phyloP scores from a whole-genome alignment of 1,284 basidiomycete genomes.

The Puccinia sorghi region DNA sequence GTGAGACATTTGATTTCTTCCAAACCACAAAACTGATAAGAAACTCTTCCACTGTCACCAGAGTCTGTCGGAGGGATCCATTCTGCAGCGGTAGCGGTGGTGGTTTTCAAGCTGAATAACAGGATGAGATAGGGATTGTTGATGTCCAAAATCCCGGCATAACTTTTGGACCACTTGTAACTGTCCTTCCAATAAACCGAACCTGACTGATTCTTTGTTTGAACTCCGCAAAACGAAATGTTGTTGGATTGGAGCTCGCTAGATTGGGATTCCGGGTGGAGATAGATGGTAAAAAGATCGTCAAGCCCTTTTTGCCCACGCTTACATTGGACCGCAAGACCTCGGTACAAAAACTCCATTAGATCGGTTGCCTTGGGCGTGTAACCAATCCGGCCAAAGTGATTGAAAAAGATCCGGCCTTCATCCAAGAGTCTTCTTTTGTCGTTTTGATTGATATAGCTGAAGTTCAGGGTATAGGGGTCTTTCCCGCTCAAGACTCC shows the following conservation, averaged over 20 bases:
- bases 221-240: not conserved
- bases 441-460: not conserved
- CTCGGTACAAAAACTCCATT: slow-evolving; percentile 9
- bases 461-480: not conserved
- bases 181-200: not conserved
- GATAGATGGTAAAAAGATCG: not conserved
- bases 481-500: not conserved
- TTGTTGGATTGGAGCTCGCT: not conserved
- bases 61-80: not conserved
- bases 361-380: not conserved
- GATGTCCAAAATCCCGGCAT: not conserved
- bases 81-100: not conserved
- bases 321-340: slow-evolving; percentile 2
- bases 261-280: not conserved
- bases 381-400: not conserved
- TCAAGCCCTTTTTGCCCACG: not conserved
- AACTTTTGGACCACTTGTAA: not conserved
- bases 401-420: not conserved
- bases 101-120: not conserved
- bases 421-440: not conserved
- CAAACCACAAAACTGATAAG: not conserved
- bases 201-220: not conserved
- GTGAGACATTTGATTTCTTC: not conserved
- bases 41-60: not conserved
- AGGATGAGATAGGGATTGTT: not conserved